phyloP scores from a whole-genome alignment of 106 monocot genomes.

The Xerophyta viscosa region DNA sequence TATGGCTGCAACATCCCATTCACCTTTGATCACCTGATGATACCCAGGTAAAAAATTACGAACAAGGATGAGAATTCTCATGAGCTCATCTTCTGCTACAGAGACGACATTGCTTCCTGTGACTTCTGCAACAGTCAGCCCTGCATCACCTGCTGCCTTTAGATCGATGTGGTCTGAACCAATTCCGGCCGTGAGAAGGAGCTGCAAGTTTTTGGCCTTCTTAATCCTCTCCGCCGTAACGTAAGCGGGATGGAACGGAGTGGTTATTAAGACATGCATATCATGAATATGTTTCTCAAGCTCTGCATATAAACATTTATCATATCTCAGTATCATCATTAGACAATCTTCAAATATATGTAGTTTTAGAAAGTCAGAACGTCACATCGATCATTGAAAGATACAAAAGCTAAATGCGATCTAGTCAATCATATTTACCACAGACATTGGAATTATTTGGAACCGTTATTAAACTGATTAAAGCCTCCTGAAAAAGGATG shows the following conservation, averaged over 20 bases:
- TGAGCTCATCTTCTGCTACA: constrained; percentile 93
- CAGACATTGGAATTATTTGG: no score
- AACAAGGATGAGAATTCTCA: constrained; percentile 84
- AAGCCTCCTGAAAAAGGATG: no score
- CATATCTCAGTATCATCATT: neutral
- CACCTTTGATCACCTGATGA: constrained; percentile 75
- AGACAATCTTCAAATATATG: no score
- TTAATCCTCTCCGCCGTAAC: constrained; percentile 82
- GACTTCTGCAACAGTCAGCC: constrained; percentile 90
- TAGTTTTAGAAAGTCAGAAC: no score
- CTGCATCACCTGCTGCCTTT: constrained; percentile 73
- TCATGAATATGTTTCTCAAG: constrained; percentile 89
- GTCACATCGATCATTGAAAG: no score
- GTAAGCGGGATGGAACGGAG: constrained; percentile 97
- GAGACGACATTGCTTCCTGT: constrained; percentile 94
- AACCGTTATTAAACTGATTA: no score
- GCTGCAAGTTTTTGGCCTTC: constrained; percentile 82
- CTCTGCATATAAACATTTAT: constrained; percentile 29
- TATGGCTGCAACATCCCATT: constrained; percentile 90
- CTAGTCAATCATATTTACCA: no score
- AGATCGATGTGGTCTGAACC: constrained; percentile 95
- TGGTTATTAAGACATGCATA: constrained; percentile 87
- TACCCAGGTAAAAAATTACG: constrained; percentile 89
- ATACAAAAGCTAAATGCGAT: no score
- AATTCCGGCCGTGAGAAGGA: constrained; percentile 95